Conservation (phyloP, 1,284 basidiomycete species). For the Ceratobasidium theobromae region DNA sequence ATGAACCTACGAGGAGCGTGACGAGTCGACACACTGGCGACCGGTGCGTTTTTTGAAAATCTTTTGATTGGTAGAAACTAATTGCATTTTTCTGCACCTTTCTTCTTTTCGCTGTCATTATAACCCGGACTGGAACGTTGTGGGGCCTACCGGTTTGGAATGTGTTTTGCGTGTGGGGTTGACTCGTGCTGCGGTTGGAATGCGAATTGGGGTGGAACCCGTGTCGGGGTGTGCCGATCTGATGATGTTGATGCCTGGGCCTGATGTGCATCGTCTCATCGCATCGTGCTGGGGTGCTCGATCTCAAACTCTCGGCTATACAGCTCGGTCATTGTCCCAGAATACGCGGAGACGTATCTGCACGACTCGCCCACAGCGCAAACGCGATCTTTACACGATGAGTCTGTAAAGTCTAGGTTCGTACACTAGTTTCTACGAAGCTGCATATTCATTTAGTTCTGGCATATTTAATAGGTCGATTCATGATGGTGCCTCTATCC, state of each 20-base stretch:
- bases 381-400: not conserved
- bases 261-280: not conserved
- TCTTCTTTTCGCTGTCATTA: not conserved
- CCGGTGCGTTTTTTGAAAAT: not conserved
- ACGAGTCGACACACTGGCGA: slow-evolving; percentile 3
- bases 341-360: slow-evolving; percentile 1
- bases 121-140: too few relatives aligned
- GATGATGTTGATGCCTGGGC: not conserved
- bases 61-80: not conserved
- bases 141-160: not conserved
- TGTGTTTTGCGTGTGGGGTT: not conserved
- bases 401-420: not conserved
- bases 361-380: not conserved
- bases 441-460: not conserved
- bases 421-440: not conserved
- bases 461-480: not conserved
- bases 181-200: too few relatives aligned
- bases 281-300: not conserved
- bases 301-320: not conserved
- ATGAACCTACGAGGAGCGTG: not conserved
- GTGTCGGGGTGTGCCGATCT: not conserved
- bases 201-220: not conserved
- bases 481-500: not conserved
- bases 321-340: not conserved
- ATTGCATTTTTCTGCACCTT: not conserved